A percentile compares a stretch with the other conserved stretches of the same genome.
phyloP scores from a whole-genome alignment of 2,329 filamentous ascomycete genomes.

The Aspergillus sp. region DNA sequence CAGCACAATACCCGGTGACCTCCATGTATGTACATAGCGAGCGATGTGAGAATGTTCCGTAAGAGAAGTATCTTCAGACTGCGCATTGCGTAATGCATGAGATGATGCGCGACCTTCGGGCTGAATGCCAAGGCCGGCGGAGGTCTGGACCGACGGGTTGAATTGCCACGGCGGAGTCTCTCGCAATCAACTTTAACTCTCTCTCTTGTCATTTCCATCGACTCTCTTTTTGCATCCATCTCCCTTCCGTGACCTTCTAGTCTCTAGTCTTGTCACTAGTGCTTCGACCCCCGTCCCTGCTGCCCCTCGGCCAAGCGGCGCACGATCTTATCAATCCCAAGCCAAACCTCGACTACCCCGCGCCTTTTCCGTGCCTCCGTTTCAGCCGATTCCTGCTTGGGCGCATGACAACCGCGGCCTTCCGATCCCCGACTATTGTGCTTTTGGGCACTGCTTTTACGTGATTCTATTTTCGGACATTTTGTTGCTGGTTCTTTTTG shows the following conservation, averaged over 20 bases:
- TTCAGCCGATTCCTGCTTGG: constrained; percentile 1
- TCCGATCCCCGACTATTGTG: neutral
- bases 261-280: too few species aligned
- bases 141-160: constrained; percentile 21
- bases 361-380: constrained; percentile 17
- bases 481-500: neutral
- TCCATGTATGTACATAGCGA: constrained; percentile 13
- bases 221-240: neutral
- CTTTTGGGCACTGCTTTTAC: too few species aligned
- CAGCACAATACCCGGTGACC: neutral
- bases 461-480: neutral
- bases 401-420: constrained; percentile 8
- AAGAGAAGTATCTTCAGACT: neutral
- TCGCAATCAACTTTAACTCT: constrained; percentile 15
- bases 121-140: neutral
- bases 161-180: constrained; percentile 9
- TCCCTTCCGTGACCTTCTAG: neutral
- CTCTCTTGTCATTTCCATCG: neutral
- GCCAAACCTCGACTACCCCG: constrained; percentile 17
- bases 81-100: neutral
- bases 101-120: neutral
- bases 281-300: too few species aligned
- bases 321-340: constrained; percentile 21
- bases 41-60: too few species aligned
- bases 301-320: constrained; percentile 7